Base-by-base conservation (phyloP, 106 monocot genomes). In the Acanthochlamys bracteata region DNA sequence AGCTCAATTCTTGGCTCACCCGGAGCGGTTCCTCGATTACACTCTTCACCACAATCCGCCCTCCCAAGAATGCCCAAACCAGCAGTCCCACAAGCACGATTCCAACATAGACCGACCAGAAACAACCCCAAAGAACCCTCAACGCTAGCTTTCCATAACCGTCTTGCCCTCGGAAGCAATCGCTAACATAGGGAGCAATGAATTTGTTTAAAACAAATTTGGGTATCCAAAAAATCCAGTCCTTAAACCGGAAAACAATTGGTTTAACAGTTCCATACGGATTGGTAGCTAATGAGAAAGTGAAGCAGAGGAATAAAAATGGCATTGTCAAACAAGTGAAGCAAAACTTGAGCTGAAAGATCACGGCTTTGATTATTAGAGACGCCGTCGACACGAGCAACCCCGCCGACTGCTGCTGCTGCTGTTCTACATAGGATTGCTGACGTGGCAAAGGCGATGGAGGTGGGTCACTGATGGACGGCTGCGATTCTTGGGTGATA, bases 61-160 rank as follows among this genome's bases (percentile, higher is more conserved):
- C 88, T 16, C 51, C 54, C 20, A 92, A 26, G 57, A 98, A 85
- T 0, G 88, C 82, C 15, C 42, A 42, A 0, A 78, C 42, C 66
- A 98, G 61, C 42, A 88, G 45, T 7, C 78, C 85, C 33, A 62
- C 20, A 24, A 98, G 65, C 55, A 81, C 61, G 11, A 73, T 43
- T 12, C 84, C 47, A 16, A 98, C 83, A 56, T 83, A 91, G 41
- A 74, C 24, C 21, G 79, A 72, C 88, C 91, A 91, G 71, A 98
- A 83, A 57, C 65, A 80, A 10, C 88, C 88, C 58, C 70, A 41
- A 1, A 59, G 66, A 8, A 92, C 14, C 45, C 83, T 76, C 57
- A 33, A 24, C 21, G 20, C 85, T 55, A 87, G 16, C 41, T 71
- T 71, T 40, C 71, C 76, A 7, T 73, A 14, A 7, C 57, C 70